Evolutionary conservation across 805 yeast species (phyloP), one percentile per base, ranked within the genome.

Genomic region (Pichia gijzeniarum): DNA sequence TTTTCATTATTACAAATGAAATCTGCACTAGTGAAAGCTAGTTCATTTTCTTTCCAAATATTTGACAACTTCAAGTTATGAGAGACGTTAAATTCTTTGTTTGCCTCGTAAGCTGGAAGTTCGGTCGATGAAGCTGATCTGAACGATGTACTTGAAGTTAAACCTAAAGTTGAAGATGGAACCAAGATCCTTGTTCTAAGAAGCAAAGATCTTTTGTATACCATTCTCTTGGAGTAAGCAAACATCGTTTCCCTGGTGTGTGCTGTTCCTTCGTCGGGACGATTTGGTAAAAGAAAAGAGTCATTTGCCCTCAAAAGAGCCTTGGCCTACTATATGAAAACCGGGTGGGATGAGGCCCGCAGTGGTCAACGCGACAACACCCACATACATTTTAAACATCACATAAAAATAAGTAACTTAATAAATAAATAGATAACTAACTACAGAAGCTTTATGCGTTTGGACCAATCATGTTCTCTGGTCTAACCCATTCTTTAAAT

Each of bases 401-500:
- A 10, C 10, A 25, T 25, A 25, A 25, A 21, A 35, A 19, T 35
- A 38, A 19, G n/a, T 37, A 38, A 21, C 10, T 35, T 35, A 41
- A 41, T 41, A 41, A 31, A 31, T 39, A 39, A 28, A 36, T 42
- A 42, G 28, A 36, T 22, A 16, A 30, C 33, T 30, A 30, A 12
- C 5, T 30, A 30, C 33, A 30, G 13, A 13, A 17, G 25, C 22
- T 33, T 27, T 22, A 37, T 12, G 39, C 22, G 32, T 84, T 83
- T 62, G 99, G 98, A 52, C 97, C 96, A 71, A 93, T 82, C 99
- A 93, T 93, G 63, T 85, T 78, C 74, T 93, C 98, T 54, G 99
- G 99, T 67, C 86, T 81, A 57, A 93, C 99, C 95, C 95, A 91
- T 69, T 88, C 76, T 67, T 90, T 95, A 59, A 93, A 93, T 72